These are phyloP conservation scores for Chalciporus pseudorubinellus DNA, from an alignment of 768 basidiomycete genomes.

Conservation along the genomic window DNA sequence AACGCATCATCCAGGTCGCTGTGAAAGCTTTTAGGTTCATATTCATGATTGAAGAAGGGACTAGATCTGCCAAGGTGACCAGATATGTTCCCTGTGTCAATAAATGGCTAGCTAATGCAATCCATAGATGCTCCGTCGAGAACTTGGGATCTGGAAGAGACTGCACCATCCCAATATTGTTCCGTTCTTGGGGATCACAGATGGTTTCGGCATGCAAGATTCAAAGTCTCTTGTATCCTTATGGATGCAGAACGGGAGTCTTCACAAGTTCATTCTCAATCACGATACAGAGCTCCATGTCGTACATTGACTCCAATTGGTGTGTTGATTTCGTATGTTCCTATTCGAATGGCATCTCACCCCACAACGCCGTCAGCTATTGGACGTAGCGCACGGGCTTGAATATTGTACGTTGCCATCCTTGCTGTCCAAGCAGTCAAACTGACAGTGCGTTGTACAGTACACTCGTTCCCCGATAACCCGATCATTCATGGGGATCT, in stretches of 20 bases:
- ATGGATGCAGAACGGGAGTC: conserved; percentile 14
- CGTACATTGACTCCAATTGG: neutral
- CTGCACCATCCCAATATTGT: neutral
- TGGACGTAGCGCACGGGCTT: neutral
- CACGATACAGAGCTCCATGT: neutral
- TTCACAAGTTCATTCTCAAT: neutral
- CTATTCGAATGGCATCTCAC: neutral
- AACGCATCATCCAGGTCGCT: no score
- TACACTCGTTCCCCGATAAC: neutral
- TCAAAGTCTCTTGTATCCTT: conserved; percentile 22
- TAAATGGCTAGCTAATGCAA: neutral
- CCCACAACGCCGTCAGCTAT: neutral
- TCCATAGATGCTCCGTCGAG: conserved; percentile 2
- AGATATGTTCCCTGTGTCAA: neutral
- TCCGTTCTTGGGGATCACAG: neutral
- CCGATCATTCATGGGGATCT: neutral
- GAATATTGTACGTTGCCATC: neutral
- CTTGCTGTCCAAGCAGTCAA: neutral
- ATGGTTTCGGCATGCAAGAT: neutral
- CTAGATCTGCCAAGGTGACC: neutral
- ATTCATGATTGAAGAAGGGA: neutral
- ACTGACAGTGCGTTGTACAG: neutral
- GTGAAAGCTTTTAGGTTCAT: no score
- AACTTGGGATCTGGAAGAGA: conserved; percentile 11
- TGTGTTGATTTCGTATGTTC: neutral